Base-by-base conservation (phyloP, 345 rosid genomes). In the Noccaea caerulescens region DNA sequence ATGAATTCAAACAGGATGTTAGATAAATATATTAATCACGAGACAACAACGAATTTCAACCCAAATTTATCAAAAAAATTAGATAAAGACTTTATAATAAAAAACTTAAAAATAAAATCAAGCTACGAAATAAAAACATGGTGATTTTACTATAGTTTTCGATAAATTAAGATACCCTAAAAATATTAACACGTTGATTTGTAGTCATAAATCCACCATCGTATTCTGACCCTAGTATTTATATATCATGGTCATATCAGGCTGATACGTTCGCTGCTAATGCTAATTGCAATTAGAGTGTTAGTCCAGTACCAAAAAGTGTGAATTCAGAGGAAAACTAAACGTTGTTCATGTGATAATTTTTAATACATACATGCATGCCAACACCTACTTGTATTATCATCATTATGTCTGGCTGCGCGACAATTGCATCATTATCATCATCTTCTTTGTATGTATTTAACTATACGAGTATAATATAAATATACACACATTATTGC, bases 331-430 rank as follows among this genome's bases (percentile, higher is more conserved):
- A 63, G 42, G n/a, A 56, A 45, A 38, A 72, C 9, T 47, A 56
- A 30, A 73, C 65, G 77, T 49, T 66, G n/a, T 49, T 59, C 73
- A 68, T 67, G 63, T 75, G 62, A 43, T 58, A 27, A 7, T 46
- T 73, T 30, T 56, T 6, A 37, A 61, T 14, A 12, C 30, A 57
- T 51, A 47, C 60, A 62, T 62, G 43, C 37, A 57, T 73, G 34
- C 51, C 12, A 72, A 23, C 44, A 58, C 66, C 72, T 41, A 58
- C 20, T 58, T 32, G 58, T 67, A 60, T 51, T 33, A 60, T 67
- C 68, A 75, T 75, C 57, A 68, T 60, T 11, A 75, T 74, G 57
- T 60, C 73, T 60, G 63, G 63, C 73, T 75, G 73, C 78, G 50
- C 36, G 69, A 68, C 64, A 14, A 53, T 49, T 73, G 58, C 33